These are phyloP conservation scores for Francoa sonchifolia DNA, from an alignment of 441 rosid species.

Conservation along the genomic window DNA sequence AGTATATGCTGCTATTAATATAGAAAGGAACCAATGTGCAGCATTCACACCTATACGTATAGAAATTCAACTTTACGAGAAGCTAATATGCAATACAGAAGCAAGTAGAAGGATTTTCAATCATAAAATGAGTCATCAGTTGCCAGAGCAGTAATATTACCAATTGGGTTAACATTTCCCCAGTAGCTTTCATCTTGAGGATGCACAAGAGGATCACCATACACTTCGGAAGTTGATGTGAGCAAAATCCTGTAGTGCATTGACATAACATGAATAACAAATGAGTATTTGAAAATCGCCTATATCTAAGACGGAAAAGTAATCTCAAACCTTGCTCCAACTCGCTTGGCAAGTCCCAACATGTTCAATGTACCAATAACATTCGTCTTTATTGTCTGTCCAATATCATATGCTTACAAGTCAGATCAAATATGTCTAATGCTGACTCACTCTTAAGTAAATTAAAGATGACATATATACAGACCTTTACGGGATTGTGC, in stretches of 20 bases:
- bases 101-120: too few species aligned
- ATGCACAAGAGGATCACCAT: slow-evolving; percentile 89
- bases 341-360: slow-evolving; percentile 78
- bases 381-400: slow-evolving; percentile 68
- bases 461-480: background rate
- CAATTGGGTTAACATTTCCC: slow-evolving; percentile 99
- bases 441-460: background rate
- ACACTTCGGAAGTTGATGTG: slow-evolving; percentile 93
- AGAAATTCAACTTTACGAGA: too few species aligned
- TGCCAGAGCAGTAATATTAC: slow-evolving; percentile 24
- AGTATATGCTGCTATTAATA: background rate
- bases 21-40: background rate
- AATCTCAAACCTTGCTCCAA: slow-evolving; percentile 59
- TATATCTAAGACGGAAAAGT: background rate
- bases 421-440: slow-evolving; percentile 4
- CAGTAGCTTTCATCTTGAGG: slow-evolving; percentile 87
- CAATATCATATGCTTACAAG: slow-evolving; percentile 3
- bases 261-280: slow-evolving; percentile 10
- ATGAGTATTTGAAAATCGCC: background rate
- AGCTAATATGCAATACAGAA: too few species aligned
- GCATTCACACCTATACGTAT: too few species aligned
- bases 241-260: slow-evolving; percentile 54
- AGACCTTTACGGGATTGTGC: slow-evolving; percentile 89
- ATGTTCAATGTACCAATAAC: slow-evolving; percentile 72
- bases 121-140: background rate